Evolutionary conservation across 2,329 filamentous ascomycete species (phyloP).

Genomic region (Albifimbria verrucaria): DNA sequence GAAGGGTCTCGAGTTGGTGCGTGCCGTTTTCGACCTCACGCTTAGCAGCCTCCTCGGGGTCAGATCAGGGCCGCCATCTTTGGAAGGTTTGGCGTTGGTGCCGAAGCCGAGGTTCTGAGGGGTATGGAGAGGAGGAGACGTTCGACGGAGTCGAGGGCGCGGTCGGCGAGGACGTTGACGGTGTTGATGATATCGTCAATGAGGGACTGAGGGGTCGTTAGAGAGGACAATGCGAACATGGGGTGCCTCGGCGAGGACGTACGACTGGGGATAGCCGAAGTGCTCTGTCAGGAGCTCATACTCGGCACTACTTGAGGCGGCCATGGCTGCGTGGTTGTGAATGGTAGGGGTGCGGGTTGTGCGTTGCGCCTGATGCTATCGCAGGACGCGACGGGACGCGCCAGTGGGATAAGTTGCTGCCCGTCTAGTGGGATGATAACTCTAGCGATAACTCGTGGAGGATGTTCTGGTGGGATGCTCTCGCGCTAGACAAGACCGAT

Average conservation of each 20-base stretch:
- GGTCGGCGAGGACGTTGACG: constrained; percentile 89
- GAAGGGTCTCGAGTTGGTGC: constrained; percentile 77
- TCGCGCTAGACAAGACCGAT: too few species aligned
- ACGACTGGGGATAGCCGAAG: constrained; percentile 93
- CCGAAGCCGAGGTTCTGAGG: constrained; percentile 77
- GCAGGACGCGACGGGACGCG: constrained; percentile 6
- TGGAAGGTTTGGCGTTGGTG: constrained; percentile 36
- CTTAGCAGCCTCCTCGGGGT: constrained; percentile 38
- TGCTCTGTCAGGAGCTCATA: constrained; percentile 86
- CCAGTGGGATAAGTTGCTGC: too few species aligned
- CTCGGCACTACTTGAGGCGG: constrained; percentile 39
- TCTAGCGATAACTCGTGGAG: too few species aligned
- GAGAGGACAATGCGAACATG: not conserved
- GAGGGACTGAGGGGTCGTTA: constrained; percentile 59
- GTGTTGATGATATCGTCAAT: constrained; percentile 98
- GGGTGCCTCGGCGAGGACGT: constrained; percentile 30
- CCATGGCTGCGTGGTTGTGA: constrained; percentile 21
- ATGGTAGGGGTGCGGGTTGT: constrained; percentile 1
- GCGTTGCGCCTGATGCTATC: too few species aligned
- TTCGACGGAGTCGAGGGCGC: constrained; percentile 84
- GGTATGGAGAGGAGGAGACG: constrained; percentile 72
- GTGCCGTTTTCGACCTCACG: constrained; percentile 84
- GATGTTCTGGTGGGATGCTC: too few species aligned
- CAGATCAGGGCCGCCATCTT: constrained; percentile 26
- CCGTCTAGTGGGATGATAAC: too few species aligned